Base-by-base conservation (phyloP, 179 eudicot genomes). In the Camellia oleifera region DNA sequence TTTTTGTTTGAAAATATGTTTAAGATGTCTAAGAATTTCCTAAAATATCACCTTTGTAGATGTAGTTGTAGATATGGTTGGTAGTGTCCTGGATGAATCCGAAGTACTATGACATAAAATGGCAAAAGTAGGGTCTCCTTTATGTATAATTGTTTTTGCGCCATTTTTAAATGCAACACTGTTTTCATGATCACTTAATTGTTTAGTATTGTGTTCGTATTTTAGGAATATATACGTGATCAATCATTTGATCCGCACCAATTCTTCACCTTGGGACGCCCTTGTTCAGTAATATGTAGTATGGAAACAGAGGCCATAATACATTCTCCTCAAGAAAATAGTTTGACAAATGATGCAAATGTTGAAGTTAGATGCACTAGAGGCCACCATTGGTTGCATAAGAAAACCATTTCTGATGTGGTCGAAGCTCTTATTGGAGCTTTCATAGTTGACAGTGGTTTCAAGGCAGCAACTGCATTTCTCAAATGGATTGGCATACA, bases 351-450 rank as follows among this genome's bases (percentile, higher is more conserved):
- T 72, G 81, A 65, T 75, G 75, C 14, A 74, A 83, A 77, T 71
- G 77, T 81, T 62, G 90, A 88, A 81, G 80, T 85, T 60, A 90
- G 89, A 81, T 94, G 99, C 88, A 94, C 75, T 81, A 96, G 77
- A 88, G 81, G 86, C 78, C 99, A 96, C 81, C 94, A 88, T 70
- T 92, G 93, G 97, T 77, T 96, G 79, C 87, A 90, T 50, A 90
- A 90, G 91, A 96, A 96, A 89, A 94, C 97, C 54, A 86, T 96
- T 76, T 93, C 99, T 56, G 99, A 94, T 88, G 92, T 92, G 71
- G 89, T 96, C 82, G 99, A 96, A 85, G 93, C 98, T 68, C 90
- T 96, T 70, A 76, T 91, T 77, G 98, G 99, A 81, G 98, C 97
- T 64, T 96, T 87, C 76, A 82, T 96, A 42, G 95, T 94, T 70